Evolutionary conservation across 768 basidiomycete species (phyloP), one percentile per base, ranked within the genome.

Genomic region (Pleurotus salmoneostramineus): DNA sequence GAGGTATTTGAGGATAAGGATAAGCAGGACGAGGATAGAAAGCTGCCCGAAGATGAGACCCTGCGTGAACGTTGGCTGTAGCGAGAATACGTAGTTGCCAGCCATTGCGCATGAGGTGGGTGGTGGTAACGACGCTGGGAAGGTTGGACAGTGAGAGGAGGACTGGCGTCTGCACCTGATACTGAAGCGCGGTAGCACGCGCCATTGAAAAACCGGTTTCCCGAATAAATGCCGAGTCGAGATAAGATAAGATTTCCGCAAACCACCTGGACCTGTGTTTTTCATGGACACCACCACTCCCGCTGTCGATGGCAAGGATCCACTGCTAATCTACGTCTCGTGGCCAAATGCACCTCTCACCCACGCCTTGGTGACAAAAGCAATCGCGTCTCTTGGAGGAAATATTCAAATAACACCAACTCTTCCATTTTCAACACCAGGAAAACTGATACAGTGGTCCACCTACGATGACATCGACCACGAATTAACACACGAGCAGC

Each of bases 1-100:
- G 57, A 98, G 86, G 74, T 97, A 98, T 68, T 92, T 91, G 72
- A 99, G 84, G 68, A 99, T 83, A 61, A 95, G 74, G 48, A 78
- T 79, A 32, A 92, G 80, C 48, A 95, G 79, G 51, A 89, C 65
- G 45, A 93, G 76, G 64, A 99, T 88, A 27, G 94, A 95, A 17
- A 93, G 78, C 71, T 98, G 96, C 57, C 96, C 96, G 45, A 98
- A 73, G 40, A 99, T 77, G 36, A 99, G 83, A 12, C 96, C 96
- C 68, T 98, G 95, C 0, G 95, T 97, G 73, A 99, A 99, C 1
- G 93, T 95, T 17, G 89, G 91, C 64, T 89, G 85, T 44, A 92
- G 76, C 36, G 87, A 85, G 63, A 91, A 82, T 49, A 91, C 68
- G 72, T 86, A 87, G 67, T 81, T 83, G 63, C 69, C 70, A 50